Base-by-base conservation (phyloP, 306 rosid genomes). In the Citrullus mucosospermus region DNA sequence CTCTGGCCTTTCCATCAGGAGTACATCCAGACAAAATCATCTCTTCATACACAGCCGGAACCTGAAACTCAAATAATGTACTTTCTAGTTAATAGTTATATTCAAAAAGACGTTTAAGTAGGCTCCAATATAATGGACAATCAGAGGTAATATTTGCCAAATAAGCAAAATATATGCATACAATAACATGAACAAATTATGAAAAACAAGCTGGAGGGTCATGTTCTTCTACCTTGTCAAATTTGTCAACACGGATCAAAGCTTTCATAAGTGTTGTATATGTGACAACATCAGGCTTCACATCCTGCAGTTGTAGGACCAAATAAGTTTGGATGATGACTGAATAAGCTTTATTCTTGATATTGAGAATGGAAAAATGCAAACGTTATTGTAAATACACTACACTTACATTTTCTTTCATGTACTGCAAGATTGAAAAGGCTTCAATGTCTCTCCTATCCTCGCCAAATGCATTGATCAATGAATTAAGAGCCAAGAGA, bases 211-310 rank as follows among this genome's bases (percentile, higher is more conserved):
- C 65, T 34, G 6, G 15, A 43, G 34, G 54, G 43, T n/a, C 16
- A 8, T 44, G 14, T 34, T 5, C 77, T 62, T 59, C 30, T 85
- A 94, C 98, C 97, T 92, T 86, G 66, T 83, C 75, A 84, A 81
- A 88, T 86, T 92, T 94, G 30, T 88, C 97, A 28, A 88, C 97
- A 25, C 93, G 96, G 76, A 92, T 86, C 84, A 94, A 83, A 76
- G 94, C 87, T 89, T 94, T 91, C 96, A 93, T 93, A 32, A 93
- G 97, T 0, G 98, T 93, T n/a, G 98, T 93, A 81, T 89, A 93
- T n/a, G 98, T 90, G 50, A 93, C 85, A 60, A 93, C 98, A 82
- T 93, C 98, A 71, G 97, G 94, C 81, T 92, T 89, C 81, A 94
- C 72, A 43, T 75, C 88, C 97, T 93, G 96, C 88, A 83, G 79